Conservation (phyloP, 345 rosid species). For the Combretum micranthum region DNA sequence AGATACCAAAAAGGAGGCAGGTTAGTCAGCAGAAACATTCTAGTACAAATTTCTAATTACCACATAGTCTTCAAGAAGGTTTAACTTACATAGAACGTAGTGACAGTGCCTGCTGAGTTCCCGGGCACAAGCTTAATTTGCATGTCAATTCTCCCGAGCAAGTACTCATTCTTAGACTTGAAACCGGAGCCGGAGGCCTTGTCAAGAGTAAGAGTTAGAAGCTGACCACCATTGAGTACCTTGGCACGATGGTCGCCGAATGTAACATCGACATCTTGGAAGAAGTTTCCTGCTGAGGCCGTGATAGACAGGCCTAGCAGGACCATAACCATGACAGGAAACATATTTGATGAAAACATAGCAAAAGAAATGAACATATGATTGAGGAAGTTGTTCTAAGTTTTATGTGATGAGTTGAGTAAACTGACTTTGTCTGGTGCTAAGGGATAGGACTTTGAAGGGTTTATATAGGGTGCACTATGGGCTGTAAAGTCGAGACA, state of each 20-base stretch:
- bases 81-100: conserved; percentile 36
- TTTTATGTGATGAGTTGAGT: no score
- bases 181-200: conserved; percentile 48
- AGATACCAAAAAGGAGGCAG: not conserved
- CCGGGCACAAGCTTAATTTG: conserved; percentile 48
- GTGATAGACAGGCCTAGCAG: not conserved
- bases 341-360: no score
- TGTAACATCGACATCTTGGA: conserved; percentile 31
- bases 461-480: no score
- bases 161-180: conserved; percentile 39
- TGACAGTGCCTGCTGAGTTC: conserved; percentile 55
- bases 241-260: conserved; percentile 52
- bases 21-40: not conserved
- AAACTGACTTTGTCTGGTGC: no score
- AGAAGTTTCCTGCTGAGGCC: conserved; percentile 27
- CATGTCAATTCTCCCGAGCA: conserved; percentile 38
- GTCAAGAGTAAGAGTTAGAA: conserved; percentile 48
- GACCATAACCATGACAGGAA: not conserved
- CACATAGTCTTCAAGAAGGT: not conserved
- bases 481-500: no score
- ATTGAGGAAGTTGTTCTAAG: no score
- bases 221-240: conserved; percentile 44
- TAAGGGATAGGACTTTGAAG: no score
- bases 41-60: not conserved
- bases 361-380: not conserved